Evolutionary conservation across 805 yeast genomes (phyloP).

Genomic region (Starmera caribaea): DNA sequence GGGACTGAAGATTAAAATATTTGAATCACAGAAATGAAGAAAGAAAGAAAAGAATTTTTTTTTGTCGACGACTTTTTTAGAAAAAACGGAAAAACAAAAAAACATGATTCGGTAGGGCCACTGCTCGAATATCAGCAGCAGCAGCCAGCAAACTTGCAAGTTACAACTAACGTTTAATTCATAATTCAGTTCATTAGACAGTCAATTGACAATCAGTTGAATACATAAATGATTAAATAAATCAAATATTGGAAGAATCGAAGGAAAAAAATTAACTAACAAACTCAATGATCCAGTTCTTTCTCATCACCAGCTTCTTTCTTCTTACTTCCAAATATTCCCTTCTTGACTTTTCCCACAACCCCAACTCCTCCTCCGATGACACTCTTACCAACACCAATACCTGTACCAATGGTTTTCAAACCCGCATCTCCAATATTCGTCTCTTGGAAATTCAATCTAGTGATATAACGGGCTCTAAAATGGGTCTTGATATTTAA

Average conservation of each 20-base stretch:
- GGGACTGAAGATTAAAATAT: no score
- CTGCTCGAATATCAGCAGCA: no score
- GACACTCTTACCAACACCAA: conserved; percentile 32
- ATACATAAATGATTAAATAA: no score
- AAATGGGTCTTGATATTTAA: conserved; percentile 51
- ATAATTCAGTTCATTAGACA: no score
- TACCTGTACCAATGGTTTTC: conserved; percentile 41
- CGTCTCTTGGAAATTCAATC: conserved; percentile 26
- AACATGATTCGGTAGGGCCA: no score
- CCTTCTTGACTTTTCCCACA: conserved; percentile 30
- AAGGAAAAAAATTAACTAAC: no score
- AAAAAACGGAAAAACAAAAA: no score
- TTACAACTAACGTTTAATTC: no score
- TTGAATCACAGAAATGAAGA: not conserved
- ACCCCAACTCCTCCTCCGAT: conserved; percentile 36
- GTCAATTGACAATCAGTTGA: no score
- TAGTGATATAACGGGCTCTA: conserved; percentile 59
- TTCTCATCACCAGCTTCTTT: not conserved
- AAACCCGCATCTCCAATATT: conserved; percentile 40
- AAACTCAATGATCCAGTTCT: no score
- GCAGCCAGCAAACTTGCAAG: no score
- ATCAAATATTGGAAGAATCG: no score
- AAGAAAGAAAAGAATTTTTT: not conserved
- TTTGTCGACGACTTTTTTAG: not conserved
- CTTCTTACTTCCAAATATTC: conserved; percentile 26